Base-by-base conservation (phyloP, 129 eudicot genomes). In the Tagetes patula region DNA sequence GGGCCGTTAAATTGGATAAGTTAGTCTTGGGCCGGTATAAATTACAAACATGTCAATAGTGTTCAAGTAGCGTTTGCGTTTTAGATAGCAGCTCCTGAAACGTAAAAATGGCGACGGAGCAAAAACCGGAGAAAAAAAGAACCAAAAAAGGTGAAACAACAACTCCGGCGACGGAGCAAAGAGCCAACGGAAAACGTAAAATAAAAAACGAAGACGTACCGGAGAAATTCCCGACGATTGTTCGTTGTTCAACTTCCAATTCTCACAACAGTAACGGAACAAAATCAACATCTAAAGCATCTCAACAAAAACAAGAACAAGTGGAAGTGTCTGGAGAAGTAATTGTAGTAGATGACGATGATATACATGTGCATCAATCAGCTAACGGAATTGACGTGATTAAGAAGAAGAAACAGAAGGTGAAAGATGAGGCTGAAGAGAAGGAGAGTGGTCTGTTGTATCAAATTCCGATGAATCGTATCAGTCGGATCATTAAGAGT, bases 391-490 rank as follows among this genome's bases (percentile, higher is more conserved):
- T 12, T n/a, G 61, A 69, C 3, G 67, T 32, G 45, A 13, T 71
- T 31, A 67, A 74, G 40, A 75, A 63, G 53, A 71, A 65, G 76
- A 72, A 52, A 52, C 65, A 75, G 68, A 62, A 65, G 38, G 71
- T 30, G 60, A 73, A 62, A 52, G 82, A 74, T 8, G 76, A 77
- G 62, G 64, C 46, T 55, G 73, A 58, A 27, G 77, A 80, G 76
- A 67, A 78, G 41, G 84, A 75, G 64, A 63, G 67, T 10, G 62
- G 74, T 64, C 69, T 77, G 4, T 65, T 70, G 48, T 82, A 73
- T 45, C 67, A 42, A 37, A 83, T 92, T 85, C 91, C 98, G 43
- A 87, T 85, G 86, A 69, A 64, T 66, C 85, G 96, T 6, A 77
- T 92, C 55, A 85, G 75, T 62, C 79, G 88, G 40, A 92, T 92